Evolutionary conservation across 179 eudicot genomes (phyloP).

Genomic region (Drosera spatulata): DNA sequence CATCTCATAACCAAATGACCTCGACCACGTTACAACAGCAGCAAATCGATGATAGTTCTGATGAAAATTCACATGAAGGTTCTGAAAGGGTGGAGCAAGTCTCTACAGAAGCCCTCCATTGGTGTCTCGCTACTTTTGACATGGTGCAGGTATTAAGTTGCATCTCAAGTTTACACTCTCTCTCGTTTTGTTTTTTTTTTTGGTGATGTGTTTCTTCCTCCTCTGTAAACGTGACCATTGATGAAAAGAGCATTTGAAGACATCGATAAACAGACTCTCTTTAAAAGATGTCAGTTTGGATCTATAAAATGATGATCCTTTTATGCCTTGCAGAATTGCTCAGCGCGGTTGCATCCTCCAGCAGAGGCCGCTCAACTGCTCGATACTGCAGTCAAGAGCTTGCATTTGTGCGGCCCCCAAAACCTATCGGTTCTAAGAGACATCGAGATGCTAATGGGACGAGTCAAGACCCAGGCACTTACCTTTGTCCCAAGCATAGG

Average conservation of each 20-base stretch:
- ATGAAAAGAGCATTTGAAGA: no score
- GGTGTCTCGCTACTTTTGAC: constrained; percentile 73
- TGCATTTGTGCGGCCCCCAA: constrained; percentile 67
- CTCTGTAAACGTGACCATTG: no score
- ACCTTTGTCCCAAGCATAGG: constrained; percentile 69
- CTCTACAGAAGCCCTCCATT: constrained; percentile 71
- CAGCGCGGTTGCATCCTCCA: constrained; percentile 79
- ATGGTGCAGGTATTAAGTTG: constrained; percentile 71
- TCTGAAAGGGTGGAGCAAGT: constrained; percentile 28
- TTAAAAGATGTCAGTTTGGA: constrained; percentile 28
- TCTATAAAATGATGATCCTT: constrained; percentile 7
- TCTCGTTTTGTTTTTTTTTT: neutral
- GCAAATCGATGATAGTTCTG: constrained; percentile 14
- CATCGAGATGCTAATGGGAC: constrained; percentile 84
- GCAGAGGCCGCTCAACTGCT: constrained; percentile 72
- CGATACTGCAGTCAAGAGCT: constrained; percentile 58
- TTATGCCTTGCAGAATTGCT: constrained; percentile 59
- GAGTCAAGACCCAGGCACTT: constrained; percentile 69
- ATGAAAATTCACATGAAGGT: constrained; percentile 10
- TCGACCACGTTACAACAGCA: constrained; percentile 14
- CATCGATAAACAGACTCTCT: no score
- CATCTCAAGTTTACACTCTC: neutral
- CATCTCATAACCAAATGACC: constrained; percentile 15
- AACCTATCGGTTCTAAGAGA: constrained; percentile 65
- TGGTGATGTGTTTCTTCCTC: constrained; percentile 29